Conservation (phyloP, 306 rosid genomes). For the Heteromeles arbutifolia region DNA sequence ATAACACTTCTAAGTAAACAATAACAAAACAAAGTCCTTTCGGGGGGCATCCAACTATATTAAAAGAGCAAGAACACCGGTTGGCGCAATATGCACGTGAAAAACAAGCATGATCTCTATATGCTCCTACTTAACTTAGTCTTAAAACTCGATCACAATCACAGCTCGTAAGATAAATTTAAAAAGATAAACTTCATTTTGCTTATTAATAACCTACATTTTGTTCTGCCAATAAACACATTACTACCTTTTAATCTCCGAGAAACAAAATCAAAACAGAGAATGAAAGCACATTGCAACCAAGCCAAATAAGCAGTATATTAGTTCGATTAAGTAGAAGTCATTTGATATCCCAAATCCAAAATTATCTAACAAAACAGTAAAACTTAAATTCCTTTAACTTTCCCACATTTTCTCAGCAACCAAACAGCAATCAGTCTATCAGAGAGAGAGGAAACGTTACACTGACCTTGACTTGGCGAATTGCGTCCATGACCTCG, state of each 20-base stretch:
- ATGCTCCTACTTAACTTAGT: not conserved
- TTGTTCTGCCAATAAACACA: not conserved
- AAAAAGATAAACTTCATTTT: not conserved
- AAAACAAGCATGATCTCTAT: not conserved
- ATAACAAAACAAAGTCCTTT: not conserved
- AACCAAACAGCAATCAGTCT: not conserved
- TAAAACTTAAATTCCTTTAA: not conserved
- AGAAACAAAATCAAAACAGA: not conserved
- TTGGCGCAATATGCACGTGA: not conserved
- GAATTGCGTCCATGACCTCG: constrained; percentile 79
- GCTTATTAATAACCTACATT: not conserved
- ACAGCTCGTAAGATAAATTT: not conserved
- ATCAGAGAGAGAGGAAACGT: not conserved
- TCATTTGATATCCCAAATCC: not conserved
- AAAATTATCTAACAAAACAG: not conserved
- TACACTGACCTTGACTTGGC: constrained; percentile 71
- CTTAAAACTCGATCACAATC: not conserved
- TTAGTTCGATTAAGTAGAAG: not conserved
- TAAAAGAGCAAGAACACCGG: not conserved
- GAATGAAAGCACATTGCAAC: not conserved
- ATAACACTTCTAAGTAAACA: not conserved
- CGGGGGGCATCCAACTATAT: not conserved
- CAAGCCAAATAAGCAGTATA: not conserved
- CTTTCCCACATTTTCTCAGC: not conserved
- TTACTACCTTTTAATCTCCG: not conserved